These are phyloP conservation scores for Colletotrichum sp. DNA, from an alignment of 2,329 filamentous ascomycete species.

Conservation along the genomic window DNA sequence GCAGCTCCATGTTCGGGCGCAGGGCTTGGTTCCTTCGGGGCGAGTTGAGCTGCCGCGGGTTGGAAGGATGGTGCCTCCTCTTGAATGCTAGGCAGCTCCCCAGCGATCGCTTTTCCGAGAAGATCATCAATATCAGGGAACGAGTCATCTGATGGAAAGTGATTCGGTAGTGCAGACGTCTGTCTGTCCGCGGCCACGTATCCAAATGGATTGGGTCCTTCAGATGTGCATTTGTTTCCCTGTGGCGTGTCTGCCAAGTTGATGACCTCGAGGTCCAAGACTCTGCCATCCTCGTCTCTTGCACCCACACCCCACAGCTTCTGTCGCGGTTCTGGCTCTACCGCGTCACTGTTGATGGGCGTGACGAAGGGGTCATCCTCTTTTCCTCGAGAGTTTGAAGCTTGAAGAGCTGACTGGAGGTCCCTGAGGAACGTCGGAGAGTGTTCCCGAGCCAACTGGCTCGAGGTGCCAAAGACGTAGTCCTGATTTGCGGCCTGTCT, in stretches of 20 bases:
- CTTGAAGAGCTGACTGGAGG: slow-evolving; percentile 64
- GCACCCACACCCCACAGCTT: slow-evolving; percentile 76
- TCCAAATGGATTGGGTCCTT: slow-evolving; percentile 42
- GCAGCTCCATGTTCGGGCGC: not conserved
- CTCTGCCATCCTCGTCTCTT: slow-evolving; percentile 66
- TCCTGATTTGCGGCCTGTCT: slow-evolving; percentile 72
- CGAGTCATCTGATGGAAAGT: slow-evolving; percentile 4
- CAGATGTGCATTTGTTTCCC: slow-evolving; percentile 24
- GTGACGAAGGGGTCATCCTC: slow-evolving; percentile 44
- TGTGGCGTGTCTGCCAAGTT: slow-evolving; percentile 57
- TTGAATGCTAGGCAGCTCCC: not conserved
- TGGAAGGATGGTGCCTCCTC: not conserved
- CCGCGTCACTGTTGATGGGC: slow-evolving; percentile 40
- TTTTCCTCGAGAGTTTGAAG: slow-evolving; percentile 52
- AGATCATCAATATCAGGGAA: slow-evolving; percentile 17
- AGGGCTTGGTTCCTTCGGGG: not conserved
- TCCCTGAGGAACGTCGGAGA: slow-evolving; percentile 70
- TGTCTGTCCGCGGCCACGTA: slow-evolving; percentile 25
- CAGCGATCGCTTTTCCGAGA: not conserved
- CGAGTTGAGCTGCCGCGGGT: not conserved
- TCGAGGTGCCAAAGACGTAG: slow-evolving; percentile 86
- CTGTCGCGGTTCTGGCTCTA: slow-evolving; percentile 34
- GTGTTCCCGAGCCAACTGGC: slow-evolving; percentile 77
- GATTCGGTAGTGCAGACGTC: not conserved
- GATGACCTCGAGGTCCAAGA: slow-evolving; percentile 68